phyloP scores from a whole-genome alignment of 495 filamentous ascomycete genomes.

The Glonium stellatum region DNA sequence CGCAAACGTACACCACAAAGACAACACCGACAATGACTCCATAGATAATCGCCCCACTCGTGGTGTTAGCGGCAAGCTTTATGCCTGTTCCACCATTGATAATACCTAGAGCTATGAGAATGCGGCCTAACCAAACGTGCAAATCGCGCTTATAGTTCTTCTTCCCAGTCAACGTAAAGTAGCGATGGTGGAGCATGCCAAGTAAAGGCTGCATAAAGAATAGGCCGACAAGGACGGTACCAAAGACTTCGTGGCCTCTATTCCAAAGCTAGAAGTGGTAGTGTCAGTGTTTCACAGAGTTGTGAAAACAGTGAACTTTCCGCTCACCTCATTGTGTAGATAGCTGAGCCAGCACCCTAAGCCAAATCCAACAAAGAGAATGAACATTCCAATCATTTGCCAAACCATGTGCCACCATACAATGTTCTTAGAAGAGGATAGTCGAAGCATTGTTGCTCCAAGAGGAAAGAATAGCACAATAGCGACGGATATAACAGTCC shows the following conservation, averaged over 20 bases:
- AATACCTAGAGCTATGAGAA: constrained; percentile 30
- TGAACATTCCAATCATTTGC: constrained; percentile 3
- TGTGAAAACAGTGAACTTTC: too few relatives aligned
- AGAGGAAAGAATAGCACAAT: constrained; percentile 5
- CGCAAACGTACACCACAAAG: neutral
- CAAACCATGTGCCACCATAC: constrained; percentile 5
- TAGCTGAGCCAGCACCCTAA: constrained; percentile 8
- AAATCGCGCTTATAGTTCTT: constrained; percentile 27
- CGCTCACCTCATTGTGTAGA: neutral
- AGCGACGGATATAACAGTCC: constrained; percentile 1
- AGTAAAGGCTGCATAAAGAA: constrained; percentile 30
- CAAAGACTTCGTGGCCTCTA: constrained; percentile 25
- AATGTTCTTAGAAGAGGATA: neutral
- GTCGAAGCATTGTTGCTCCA: constrained; percentile 1
- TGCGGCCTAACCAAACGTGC: constrained; percentile 30
- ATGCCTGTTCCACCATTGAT: constrained; percentile 32
- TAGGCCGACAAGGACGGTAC: constrained; percentile 27
- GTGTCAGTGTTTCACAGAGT: too few relatives aligned
- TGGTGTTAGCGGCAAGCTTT: constrained; percentile 13
- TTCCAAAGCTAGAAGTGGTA: neutral
- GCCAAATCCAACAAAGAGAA: constrained; percentile 5
- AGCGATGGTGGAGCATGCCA: constrained; percentile 28
- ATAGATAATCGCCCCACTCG: neutral
- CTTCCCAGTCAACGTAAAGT: constrained; percentile 29
- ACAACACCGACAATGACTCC: constrained; percentile 2